phyloP scores from a whole-genome alignment of 192 early-diverging fungal genomes.

The Rhizophagus sp. region DNA sequence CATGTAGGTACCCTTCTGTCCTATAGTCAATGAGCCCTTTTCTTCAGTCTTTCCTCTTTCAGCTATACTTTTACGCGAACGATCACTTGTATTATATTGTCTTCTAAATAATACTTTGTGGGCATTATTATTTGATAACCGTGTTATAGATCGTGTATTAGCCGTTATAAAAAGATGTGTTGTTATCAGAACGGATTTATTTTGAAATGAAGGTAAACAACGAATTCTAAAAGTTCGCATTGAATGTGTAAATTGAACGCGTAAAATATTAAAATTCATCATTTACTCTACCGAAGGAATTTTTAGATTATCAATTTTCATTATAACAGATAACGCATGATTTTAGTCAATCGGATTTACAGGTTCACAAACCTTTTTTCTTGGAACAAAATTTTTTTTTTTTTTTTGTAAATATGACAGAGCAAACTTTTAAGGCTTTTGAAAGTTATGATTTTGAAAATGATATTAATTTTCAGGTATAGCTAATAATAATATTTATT shows the following conservation, averaged over 20 bases:
- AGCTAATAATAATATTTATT: not conserved
- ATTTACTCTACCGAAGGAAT: not conserved
- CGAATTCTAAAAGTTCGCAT: not conserved
- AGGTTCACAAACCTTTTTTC: not conserved
- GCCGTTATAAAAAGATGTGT: not conserved
- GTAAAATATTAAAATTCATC: not conserved
- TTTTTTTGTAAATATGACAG: not conserved
- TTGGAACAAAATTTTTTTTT: not conserved
- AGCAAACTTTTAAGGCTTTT: slow-evolving; percentile 32
- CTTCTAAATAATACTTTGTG: not conserved
- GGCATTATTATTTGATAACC: not conserved
- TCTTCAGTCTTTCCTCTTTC: not conserved
- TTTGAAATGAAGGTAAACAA: not conserved
- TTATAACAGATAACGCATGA: not conserved
- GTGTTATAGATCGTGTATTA: not conserved
- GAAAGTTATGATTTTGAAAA: slow-evolving; percentile 43
- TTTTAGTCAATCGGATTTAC: not conserved
- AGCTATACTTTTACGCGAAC: not conserved
- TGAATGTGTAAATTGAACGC: not conserved
- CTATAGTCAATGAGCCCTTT: not conserved
- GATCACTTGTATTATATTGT: not conserved
- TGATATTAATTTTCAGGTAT: slow-evolving; percentile 42
- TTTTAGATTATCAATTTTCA: not conserved
- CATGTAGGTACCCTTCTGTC: not conserved
- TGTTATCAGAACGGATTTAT: not conserved